Conservation (phyloP, 495 filamentous ascomycete species). For the Viridothelium virens region DNA sequence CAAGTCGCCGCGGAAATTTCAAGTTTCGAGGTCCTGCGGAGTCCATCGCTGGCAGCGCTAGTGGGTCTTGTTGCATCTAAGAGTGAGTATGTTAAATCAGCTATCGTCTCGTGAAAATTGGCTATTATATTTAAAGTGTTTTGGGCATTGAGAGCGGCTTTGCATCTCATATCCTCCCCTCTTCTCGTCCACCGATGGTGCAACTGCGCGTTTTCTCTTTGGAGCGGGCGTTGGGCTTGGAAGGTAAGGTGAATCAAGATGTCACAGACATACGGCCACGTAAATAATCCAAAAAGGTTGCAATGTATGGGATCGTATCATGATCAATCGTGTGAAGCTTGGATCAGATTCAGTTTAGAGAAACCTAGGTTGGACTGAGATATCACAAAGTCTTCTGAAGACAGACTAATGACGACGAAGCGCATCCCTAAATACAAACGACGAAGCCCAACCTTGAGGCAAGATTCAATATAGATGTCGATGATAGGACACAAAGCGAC, state of each 20-base stretch:
- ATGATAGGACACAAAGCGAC: background rate
- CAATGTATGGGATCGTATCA: no score
- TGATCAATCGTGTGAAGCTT: background rate
- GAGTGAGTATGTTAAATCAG: constrained; percentile 3
- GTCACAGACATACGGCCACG: no score
- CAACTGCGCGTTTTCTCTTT: no score
- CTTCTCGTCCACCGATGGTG: no score
- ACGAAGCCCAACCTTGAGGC: background rate
- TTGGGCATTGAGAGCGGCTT: no score
- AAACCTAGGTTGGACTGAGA: no score
- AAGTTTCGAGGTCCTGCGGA: constrained; percentile 1
- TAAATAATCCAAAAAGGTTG: no score
- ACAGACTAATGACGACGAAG: background rate
- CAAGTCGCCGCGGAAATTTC: constrained; percentile 5
- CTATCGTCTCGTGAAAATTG: background rate
- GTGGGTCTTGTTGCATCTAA: background rate
- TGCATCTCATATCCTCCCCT: no score
- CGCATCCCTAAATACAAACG: background rate
- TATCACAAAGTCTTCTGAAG: background rate
- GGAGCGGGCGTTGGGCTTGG: no score
- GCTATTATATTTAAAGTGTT: background rate
- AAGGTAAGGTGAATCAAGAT: no score
- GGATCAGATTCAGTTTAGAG: background rate
- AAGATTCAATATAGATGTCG: background rate
- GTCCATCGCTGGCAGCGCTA: background rate